Conservation (phyloP, 2,329 filamentous ascomycete genomes). For the Sarocladium oryzae region DNA sequence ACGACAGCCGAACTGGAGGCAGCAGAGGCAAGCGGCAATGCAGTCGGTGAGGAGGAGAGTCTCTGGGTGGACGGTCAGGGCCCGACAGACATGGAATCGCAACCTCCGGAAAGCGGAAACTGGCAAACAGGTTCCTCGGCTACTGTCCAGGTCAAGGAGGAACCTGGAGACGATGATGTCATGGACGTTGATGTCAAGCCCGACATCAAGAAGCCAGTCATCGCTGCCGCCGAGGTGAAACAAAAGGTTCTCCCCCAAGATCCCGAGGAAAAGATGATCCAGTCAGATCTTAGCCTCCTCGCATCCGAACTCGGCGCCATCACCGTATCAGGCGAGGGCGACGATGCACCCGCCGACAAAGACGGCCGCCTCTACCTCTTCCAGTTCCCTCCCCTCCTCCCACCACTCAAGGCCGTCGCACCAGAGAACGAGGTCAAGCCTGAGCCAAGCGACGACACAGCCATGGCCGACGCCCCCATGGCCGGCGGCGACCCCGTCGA, state of each 20-base stretch:
- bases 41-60: conserved; percentile 31
- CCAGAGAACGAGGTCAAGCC: conserved; percentile 31
- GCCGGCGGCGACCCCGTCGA: conserved; percentile 28
- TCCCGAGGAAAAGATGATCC: conserved; percentile 31
- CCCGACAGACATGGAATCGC: conserved; percentile 17
- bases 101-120: conserved; percentile 31
- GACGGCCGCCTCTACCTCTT: conserved; percentile 58
- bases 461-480: conserved; percentile 28
- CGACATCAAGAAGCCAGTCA: conserved; percentile 15
- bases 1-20: conserved; percentile 53
- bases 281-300: conserved; percentile 34
- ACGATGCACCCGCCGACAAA: conserved; percentile 28
- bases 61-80: conserved; percentile 32
- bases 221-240: conserved; percentile 15
- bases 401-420: conserved; percentile 38
- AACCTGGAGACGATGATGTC: conserved; percentile 32
- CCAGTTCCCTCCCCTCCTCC: conserved; percentile 57
- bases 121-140: conserved; percentile 32
- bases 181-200: conserved; percentile 34
- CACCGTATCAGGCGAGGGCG: conserved; percentile 23
- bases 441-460: conserved; percentile 33
- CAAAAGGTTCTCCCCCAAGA: conserved; percentile 23
- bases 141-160: conserved; percentile 35
- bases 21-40: conserved; percentile 34
- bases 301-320: conserved; percentile 36